Evolutionary conservation across 345 rosid genomes (phyloP).

Genomic region (Eucalyptus albens): DNA sequence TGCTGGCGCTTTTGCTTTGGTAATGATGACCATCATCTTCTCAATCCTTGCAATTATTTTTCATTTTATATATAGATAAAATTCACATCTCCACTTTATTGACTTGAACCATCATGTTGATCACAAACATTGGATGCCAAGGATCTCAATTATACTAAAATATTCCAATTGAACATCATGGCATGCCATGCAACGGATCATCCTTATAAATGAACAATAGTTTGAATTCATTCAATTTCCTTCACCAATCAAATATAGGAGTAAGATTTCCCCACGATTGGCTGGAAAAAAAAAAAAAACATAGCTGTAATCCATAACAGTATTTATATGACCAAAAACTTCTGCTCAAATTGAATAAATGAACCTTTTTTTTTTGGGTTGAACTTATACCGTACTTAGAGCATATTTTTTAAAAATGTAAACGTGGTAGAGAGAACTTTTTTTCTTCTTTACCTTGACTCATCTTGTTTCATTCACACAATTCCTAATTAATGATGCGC

Average conservation of each 20-base stretch:
- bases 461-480: background rate
- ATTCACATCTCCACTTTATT: background rate
- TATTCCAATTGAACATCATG: background rate
- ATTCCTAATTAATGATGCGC: background rate
- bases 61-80: background rate
- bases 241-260: background rate
- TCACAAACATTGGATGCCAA: background rate
- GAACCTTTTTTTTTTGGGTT: background rate
- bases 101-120: background rate
- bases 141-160: background rate
- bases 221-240: background rate
- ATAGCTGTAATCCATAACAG: background rate
- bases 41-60: background rate
- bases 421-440: background rate
- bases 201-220: background rate
- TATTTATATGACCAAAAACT: background rate
- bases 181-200: background rate
- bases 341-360: background rate
- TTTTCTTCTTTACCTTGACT: background rate
- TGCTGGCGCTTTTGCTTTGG: slow-evolving; percentile 47
- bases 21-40: background rate
- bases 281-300: background rate
- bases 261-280: background rate
- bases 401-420: background rate
- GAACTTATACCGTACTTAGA: background rate